A percentile compares a stretch with the other conserved stretches of the same genome.
These are phyloP conservation scores for Leccinum aurantiacum DNA, from an alignment of 768 basidiomycete genomes.

Conservation along the genomic window DNA sequence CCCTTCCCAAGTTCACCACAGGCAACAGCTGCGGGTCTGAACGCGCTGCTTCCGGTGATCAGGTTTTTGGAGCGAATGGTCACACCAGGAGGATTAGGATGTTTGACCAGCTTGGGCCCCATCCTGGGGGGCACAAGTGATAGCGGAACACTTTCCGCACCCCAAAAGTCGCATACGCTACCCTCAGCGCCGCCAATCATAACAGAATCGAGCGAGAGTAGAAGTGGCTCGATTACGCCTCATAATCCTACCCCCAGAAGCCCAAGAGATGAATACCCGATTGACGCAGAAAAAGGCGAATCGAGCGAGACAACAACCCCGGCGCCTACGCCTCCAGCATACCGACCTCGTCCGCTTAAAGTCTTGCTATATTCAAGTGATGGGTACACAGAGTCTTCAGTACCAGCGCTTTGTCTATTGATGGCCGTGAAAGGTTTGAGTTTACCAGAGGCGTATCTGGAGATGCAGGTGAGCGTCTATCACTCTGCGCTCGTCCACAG, in stretches of 20 bases:
- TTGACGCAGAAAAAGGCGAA: slow-evolving; percentile 9
- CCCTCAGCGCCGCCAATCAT: slow-evolving; percentile 20
- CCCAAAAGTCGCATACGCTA: slow-evolving; percentile 9
- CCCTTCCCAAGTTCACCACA: slow-evolving; percentile 72
- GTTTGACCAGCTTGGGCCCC: slow-evolving; percentile 9
- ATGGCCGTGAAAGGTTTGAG: slow-evolving; percentile 70
- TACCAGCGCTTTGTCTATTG: slow-evolving; percentile 81
- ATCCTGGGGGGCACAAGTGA: neutral
- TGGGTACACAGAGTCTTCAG: slow-evolving; percentile 91
- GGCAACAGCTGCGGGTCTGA: slow-evolving; percentile 52
- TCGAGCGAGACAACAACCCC: slow-evolving; percentile 11
- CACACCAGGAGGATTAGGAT: slow-evolving; percentile 39
- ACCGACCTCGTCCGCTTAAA: slow-evolving; percentile 63
- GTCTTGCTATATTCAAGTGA: slow-evolving; percentile 81
- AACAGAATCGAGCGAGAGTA: slow-evolving; percentile 16
- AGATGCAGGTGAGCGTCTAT: slow-evolving; percentile 58
- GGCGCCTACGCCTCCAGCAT: slow-evolving; percentile 20
- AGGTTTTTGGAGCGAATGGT: slow-evolving; percentile 68
- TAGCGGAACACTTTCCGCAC: slow-evolving; percentile 12
- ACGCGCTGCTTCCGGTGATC: slow-evolving; percentile 60
- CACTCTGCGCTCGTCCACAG: neutral
- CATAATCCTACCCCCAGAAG: slow-evolving; percentile 3
- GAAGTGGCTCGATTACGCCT: slow-evolving; percentile 23
- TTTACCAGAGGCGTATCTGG: slow-evolving; percentile 89
- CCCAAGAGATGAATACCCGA: slow-evolving; percentile 20